Conservation (phyloP, 306 rosid genomes). For the Vicia villosa region DNA sequence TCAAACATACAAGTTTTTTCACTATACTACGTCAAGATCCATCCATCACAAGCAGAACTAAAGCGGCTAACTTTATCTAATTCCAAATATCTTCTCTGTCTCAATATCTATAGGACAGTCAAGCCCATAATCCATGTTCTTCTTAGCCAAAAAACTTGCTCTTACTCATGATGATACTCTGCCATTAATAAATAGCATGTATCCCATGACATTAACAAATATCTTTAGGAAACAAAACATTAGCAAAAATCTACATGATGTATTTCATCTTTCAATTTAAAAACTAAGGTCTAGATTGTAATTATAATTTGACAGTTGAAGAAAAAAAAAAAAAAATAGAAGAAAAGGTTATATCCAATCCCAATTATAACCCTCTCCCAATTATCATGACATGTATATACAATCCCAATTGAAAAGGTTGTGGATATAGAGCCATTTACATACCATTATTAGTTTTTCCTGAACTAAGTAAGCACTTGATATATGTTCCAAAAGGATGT, state of each 20-base stretch:
- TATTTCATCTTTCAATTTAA: not conserved
- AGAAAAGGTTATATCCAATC: not conserved
- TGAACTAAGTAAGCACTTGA: slow-evolving; percentile 10
- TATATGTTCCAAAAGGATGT: slow-evolving; percentile 15
- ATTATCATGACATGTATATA: slow-evolving; percentile 14
- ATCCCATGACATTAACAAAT: slow-evolving; percentile 13
- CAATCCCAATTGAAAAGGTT: not conserved
- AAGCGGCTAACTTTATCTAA: slow-evolving; percentile 29
- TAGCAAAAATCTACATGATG: not conserved
- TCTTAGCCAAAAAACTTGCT: slow-evolving; percentile 4
- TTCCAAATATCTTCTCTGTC: slow-evolving; percentile 24
- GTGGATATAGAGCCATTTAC: slow-evolving; percentile 30
- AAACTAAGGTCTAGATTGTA: not conserved
- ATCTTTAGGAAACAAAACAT: not conserved
- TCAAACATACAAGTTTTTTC: slow-evolving; percentile 19
- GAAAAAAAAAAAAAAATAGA: not conserved
- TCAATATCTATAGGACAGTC: slow-evolving; percentile 45
- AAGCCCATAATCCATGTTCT: not conserved
- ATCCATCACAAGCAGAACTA: slow-evolving; percentile 19
- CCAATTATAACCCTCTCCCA: not conserved
- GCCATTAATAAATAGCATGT: slow-evolving; percentile 37
- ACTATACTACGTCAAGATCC: slow-evolving; percentile 26
- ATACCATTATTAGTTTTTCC: slow-evolving; percentile 43
- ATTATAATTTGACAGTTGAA: not conserved
- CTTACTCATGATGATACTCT: slow-evolving; percentile 37